Conservation (phyloP, 352 stramenopile genomes). For the Pythium guiyangense region DNA sequence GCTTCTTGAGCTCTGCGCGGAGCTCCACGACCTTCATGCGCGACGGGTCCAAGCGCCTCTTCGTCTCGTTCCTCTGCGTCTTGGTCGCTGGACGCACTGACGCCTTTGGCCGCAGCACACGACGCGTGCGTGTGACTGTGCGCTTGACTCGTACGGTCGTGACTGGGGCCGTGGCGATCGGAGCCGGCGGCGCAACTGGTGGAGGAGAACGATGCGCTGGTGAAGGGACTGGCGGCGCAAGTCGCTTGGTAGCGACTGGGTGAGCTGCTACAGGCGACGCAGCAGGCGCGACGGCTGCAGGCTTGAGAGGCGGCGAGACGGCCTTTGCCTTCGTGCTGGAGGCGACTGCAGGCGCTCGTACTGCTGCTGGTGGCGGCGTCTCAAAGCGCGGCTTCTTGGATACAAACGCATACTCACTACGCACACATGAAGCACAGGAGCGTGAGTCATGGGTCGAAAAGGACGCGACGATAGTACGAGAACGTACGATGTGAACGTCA, state of each 20-base stretch:
- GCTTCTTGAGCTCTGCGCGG: conserved; percentile 49
- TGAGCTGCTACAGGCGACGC: too few relatives aligned
- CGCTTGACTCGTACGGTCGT: conserved; percentile 6
- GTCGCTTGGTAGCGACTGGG: too few relatives aligned
- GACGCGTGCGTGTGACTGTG: conserved; percentile 40
- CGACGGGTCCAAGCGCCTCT: conserved; percentile 15
- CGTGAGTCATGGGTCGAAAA: neutral
- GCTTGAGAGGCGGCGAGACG: neutral
- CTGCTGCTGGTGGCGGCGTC: neutral
- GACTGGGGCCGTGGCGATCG: too few relatives aligned
- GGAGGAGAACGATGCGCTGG: too few relatives aligned
- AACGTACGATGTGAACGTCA: conserved; percentile 16
- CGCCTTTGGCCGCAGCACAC: conserved; percentile 26
- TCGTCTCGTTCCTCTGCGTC: conserved; percentile 6
- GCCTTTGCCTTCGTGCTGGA: neutral
- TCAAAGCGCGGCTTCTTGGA: conserved; percentile 11
- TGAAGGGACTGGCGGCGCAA: neutral
- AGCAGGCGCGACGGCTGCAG: neutral
- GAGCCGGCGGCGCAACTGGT: too few relatives aligned
- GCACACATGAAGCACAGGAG: conserved; percentile 1
- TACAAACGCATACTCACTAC: conserved; percentile 12
- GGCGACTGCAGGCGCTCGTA: neutral
- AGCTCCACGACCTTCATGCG: conserved; percentile 50
- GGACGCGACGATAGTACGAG: neutral
- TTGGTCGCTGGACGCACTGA: conserved; percentile 17